These are phyloP conservation scores for Heracleum sosnowskyi DNA, from an alignment of 129 eudicot genomes.

Conservation along the genomic window DNA sequence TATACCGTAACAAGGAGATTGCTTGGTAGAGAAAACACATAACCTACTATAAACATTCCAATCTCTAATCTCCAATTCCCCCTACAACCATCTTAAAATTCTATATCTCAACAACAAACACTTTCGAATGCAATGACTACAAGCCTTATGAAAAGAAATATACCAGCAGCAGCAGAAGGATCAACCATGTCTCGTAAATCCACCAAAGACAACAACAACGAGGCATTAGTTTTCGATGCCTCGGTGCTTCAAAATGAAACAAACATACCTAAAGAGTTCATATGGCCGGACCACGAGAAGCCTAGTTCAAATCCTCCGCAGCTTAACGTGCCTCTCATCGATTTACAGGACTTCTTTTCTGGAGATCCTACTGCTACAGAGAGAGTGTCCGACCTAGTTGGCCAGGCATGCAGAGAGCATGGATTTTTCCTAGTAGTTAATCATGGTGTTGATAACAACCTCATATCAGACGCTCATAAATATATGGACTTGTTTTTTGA, in stretches of 20 bases:
- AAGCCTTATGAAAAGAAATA: background rate
- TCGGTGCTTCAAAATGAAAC: conserved; percentile 5
- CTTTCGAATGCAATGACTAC: conserved; percentile 19
- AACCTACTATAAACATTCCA: background rate
- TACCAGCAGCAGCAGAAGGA: background rate
- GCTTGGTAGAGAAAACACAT: background rate
- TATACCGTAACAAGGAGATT: background rate
- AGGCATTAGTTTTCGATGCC: conserved; percentile 21
- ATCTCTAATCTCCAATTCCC: background rate
- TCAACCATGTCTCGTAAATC: background rate
- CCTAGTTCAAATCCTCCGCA: conserved; percentile 21
- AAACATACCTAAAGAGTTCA: conserved; percentile 20
- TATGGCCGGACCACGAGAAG: conserved; percentile 39
- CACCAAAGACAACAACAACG: background rate
- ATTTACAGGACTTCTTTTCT: conserved; percentile 37
- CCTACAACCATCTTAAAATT: background rate
- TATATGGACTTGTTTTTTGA: conserved; percentile 42
- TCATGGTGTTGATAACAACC: conserved; percentile 42
- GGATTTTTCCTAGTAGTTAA: conserved; percentile 48
- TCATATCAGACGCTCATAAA: conserved; percentile 41
- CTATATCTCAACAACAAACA: background rate
- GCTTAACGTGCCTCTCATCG: conserved; percentile 35
- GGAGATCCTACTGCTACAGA: conserved; percentile 25
- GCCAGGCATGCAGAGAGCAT: conserved; percentile 45
- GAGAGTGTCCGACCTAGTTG: conserved; percentile 28